Conservation (phyloP, 768 basidiomycete species). For the Leccinellum luteum region DNA sequence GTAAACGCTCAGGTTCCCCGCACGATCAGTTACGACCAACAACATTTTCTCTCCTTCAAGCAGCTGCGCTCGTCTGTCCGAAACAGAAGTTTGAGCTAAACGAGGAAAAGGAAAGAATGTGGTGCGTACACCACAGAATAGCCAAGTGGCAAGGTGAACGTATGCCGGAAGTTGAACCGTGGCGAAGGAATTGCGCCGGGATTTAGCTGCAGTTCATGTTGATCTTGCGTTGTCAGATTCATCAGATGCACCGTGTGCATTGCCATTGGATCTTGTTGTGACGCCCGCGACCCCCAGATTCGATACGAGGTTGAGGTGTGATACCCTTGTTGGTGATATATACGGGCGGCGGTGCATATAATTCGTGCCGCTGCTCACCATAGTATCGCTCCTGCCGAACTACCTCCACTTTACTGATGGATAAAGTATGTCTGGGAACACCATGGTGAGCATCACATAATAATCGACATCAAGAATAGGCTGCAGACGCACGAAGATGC, state of each 20-base stretch:
- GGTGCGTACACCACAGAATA: slow-evolving; percentile 19
- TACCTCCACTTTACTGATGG: slow-evolving; percentile 1
- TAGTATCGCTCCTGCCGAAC: neutral
- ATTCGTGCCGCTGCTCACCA: neutral
- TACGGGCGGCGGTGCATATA: too few species aligned
- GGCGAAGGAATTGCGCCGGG: slow-evolving; percentile 23
- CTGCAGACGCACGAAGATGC: slow-evolving; percentile 7
- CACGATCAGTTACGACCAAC: slow-evolving; percentile 38
- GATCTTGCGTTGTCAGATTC: slow-evolving; percentile 29
- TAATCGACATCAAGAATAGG: neutral
- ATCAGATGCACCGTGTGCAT: slow-evolving; percentile 26
- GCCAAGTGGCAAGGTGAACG: slow-evolving; percentile 20
- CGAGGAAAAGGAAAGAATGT: neutral
- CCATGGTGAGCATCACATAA: neutral
- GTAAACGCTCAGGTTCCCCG: slow-evolving; percentile 37
- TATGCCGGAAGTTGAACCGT: slow-evolving; percentile 11
- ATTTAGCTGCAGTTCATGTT: slow-evolving; percentile 27
- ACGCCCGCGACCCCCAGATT: slow-evolving; percentile 4
- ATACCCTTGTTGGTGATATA: neutral
- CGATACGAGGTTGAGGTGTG: neutral
- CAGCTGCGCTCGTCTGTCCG: slow-evolving; percentile 37
- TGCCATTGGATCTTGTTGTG: slow-evolving; percentile 14
- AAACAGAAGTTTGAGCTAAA: neutral
- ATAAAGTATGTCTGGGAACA: slow-evolving; percentile 12
- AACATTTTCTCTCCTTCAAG: slow-evolving; percentile 41